A percentile compares a stretch with the other conserved stretches of the same genome.
phyloP scores from a whole-genome alignment of 2,329 filamentous ascomycete species.

The Biscogniauxia marginata region DNA sequence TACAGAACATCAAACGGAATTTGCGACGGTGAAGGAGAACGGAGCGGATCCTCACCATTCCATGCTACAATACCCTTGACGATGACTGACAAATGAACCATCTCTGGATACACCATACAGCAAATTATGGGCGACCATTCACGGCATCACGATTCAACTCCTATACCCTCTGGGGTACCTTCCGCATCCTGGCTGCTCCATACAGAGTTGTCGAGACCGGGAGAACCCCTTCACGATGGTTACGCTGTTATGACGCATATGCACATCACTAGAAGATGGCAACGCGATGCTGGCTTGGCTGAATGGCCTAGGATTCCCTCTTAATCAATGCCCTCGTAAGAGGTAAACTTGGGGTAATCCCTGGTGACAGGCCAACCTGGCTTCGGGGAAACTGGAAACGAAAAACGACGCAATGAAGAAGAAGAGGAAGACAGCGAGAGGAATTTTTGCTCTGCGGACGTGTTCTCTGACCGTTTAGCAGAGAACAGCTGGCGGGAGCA shows the following conservation, averaged over 20 bases:
- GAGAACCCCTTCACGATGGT: conserved; percentile 35
- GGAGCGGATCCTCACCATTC: conserved; percentile 23
- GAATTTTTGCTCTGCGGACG: conserved; percentile 2
- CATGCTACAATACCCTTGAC: conserved; percentile 31
- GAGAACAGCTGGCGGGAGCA: neutral
- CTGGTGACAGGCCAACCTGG: conserved; percentile 17
- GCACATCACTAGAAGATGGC: conserved; percentile 35
- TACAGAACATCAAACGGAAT: conserved; percentile 19
- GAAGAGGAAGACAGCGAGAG: conserved; percentile 13
- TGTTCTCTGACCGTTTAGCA: neutral
- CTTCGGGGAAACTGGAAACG: conserved; percentile 28
- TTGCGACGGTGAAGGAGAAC: conserved; percentile 22
- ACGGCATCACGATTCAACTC: conserved; percentile 36
- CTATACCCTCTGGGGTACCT: conserved; percentile 34
- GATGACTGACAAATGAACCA: conserved; percentile 32
- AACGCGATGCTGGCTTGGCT: conserved; percentile 27
- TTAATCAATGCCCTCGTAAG: conserved; percentile 24
- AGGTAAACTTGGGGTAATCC: conserved; percentile 23
- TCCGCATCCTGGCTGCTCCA: conserved; percentile 22
- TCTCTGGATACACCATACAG: conserved; percentile 37
- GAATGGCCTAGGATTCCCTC: conserved; percentile 20
- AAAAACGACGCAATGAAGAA: conserved; percentile 33
- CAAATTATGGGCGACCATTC: conserved; percentile 37
- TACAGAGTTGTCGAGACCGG: conserved; percentile 19
- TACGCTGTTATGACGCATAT: conserved; percentile 39